Evolutionary conservation across 345 rosid species (phyloP).

Genomic region (Eutrema japonicum): DNA sequence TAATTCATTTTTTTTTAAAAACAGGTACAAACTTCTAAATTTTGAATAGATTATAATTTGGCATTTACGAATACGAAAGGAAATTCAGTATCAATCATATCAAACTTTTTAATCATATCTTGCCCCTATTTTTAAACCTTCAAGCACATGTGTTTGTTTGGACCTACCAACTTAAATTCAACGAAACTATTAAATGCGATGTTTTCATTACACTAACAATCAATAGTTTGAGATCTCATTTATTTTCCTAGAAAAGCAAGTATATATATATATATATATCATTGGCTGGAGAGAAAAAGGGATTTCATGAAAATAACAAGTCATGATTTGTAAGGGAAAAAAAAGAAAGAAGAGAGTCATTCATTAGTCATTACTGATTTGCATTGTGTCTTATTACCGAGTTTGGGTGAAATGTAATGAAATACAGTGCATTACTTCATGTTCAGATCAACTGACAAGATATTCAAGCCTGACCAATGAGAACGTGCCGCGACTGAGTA

Average conservation of each 20-base stretch:
- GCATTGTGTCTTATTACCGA: slow-evolving; percentile 28
- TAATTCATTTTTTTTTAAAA: not conserved
- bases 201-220: slow-evolving; percentile 18
- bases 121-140: slow-evolving; percentile 20
- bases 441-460: slow-evolving; percentile 35
- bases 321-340: slow-evolving; percentile 11
- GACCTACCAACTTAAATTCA: slow-evolving; percentile 34
- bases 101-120: slow-evolving; percentile 31
- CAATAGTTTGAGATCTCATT: slow-evolving; percentile 9
- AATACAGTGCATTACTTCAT: slow-evolving; percentile 5
- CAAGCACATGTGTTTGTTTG: slow-evolving; percentile 42
- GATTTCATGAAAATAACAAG: slow-evolving; percentile 27
- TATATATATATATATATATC: not conserved
- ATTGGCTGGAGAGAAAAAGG: slow-evolving; percentile 4
- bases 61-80: slow-evolving; percentile 24
- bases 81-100: slow-evolving; percentile 39
- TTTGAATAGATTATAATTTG: slow-evolving; percentile 21
- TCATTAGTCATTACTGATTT: slow-evolving; percentile 22
- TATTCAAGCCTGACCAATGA: slow-evolving; percentile 38
- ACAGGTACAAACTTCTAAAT: not conserved
- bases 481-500: slow-evolving; percentile 32
- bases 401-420: slow-evolving; percentile 34
- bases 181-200: slow-evolving; percentile 21
- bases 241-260: slow-evolving; percentile 4
- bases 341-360: not conserved